phyloP scores from a whole-genome alignment of 495 filamentous ascomycete genomes.

The Xylaria bambusicola region DNA sequence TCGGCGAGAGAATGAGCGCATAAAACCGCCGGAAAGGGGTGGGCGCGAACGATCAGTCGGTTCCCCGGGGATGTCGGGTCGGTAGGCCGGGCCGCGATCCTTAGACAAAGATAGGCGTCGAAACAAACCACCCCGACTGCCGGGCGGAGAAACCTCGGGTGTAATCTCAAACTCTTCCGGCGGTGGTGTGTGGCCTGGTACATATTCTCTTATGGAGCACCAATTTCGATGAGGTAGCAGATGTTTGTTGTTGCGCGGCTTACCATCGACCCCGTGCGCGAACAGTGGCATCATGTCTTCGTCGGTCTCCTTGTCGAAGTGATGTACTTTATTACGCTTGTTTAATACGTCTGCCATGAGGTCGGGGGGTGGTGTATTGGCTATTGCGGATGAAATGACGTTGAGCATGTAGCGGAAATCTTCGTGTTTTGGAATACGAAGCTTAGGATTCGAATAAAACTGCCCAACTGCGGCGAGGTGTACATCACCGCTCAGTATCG shows the following conservation, averaged over 20 bases:
- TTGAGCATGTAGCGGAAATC: constrained; percentile 94
- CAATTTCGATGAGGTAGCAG: constrained; percentile 91
- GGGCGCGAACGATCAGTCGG: constrained; percentile 33
- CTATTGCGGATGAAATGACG: constrained; percentile 81
- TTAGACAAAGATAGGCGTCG: constrained; percentile 42
- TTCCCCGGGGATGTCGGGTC: constrained; percentile 24
- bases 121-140: constrained; percentile 33
- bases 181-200: constrained; percentile 75
- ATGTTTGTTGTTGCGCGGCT: constrained; percentile 84
- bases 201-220: constrained; percentile 82
- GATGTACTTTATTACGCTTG: constrained; percentile 90
- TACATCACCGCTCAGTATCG: constrained; percentile 87
- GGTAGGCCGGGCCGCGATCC: constrained; percentile 24
- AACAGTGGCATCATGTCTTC: constrained; percentile 97
- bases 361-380: constrained; percentile 87
- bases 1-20: constrained; percentile 45
- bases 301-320: constrained; percentile 81
- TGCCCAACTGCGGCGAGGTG: constrained; percentile 90
- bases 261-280: constrained; percentile 81
- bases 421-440: constrained; percentile 74
- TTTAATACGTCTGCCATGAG: constrained; percentile 89
- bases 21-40: constrained; percentile 31
- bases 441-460: constrained; percentile 86
- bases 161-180: constrained; percentile 43
- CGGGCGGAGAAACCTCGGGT: constrained; percentile 32